A percentile compares a stretch with the other conserved stretches of the same genome.
Evolutionary conservation across 2,329 filamentous ascomycete species (phyloP).

Genomic region (Trichoderma oligosporum): DNA sequence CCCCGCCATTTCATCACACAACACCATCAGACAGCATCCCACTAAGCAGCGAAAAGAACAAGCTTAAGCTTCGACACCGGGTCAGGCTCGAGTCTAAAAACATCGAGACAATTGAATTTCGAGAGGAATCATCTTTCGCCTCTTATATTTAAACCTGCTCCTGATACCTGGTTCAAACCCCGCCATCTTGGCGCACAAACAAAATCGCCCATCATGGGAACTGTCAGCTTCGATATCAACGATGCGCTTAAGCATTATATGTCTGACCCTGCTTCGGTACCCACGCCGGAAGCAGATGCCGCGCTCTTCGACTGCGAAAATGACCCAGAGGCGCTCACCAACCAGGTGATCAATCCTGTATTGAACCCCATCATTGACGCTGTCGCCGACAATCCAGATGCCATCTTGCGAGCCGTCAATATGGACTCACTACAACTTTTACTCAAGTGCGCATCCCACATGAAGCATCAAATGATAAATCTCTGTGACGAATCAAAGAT

Average conservation of each 20-base stretch:
- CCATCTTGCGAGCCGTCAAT: slow-evolving; percentile 69
- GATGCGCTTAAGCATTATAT: slow-evolving; percentile 95
- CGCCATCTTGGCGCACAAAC: slow-evolving; percentile 22
- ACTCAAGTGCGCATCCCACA: slow-evolving; percentile 79
- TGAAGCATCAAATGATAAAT: background rate
- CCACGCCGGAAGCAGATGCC: slow-evolving; percentile 80
- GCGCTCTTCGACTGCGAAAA: slow-evolving; percentile 88
- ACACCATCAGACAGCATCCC: background rate
- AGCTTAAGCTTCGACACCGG: background rate
- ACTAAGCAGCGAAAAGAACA: background rate
- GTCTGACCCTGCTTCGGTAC: slow-evolving; percentile 80
- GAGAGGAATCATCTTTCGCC: background rate
- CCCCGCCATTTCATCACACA: slow-evolving; percentile 16
- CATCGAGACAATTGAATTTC: background rate
- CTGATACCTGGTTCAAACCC: slow-evolving; percentile 14
- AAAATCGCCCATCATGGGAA: slow-evolving; percentile 57
- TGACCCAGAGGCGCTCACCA: slow-evolving; percentile 79
- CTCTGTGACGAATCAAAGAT: too few relatives aligned
- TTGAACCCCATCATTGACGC: slow-evolving; percentile 91
- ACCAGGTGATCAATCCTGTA: slow-evolving; percentile 74
- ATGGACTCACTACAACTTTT: slow-evolving; percentile 95
- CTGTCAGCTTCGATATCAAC: slow-evolving; percentile 90
- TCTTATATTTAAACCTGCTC: background rate
- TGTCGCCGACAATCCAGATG: slow-evolving; percentile 86
- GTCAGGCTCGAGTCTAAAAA: background rate